Evolutionary conservation across 2,329 filamentous ascomycete species (phyloP), one percentile per base, ranked within the genome.

Genomic region (Botrytis aclada): DNA sequence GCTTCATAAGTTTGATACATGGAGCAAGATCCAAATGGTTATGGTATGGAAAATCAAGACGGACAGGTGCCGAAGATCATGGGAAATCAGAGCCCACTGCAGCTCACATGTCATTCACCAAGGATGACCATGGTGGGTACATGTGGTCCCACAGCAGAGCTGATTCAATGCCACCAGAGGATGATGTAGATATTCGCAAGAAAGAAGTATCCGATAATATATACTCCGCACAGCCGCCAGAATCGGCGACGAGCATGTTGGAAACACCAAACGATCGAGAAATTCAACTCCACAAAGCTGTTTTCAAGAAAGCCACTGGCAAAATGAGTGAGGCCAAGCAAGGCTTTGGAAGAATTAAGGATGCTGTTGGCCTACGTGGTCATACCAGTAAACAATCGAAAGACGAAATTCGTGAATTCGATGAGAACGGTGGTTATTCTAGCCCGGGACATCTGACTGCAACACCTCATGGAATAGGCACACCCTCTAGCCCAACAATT

Each of bases 11-110:
- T 74, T 85, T 97, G 39, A 89, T 92, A 0, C 91, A 90, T 74
- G 95, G 96, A 47, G 93, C 96, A 80, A 89, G 93, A 72, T 87
- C 93, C 25, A 97, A 97, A 81, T 98, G 95, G 94, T 86, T 99
- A 2, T 99, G 96, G 96, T 88, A 93, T 74, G 96, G 95, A 25
- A 98, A 97, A 81, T 88, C 93, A 54, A 89, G 91, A 74, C 94
- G 95, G 79, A 87, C 84, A 4, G 81, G 81, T 2, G 78, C 82
- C 3, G 82, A 84, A n/a, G 82, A 83, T 65, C 76, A 76, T 74
- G 85, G 86, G 7, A 84, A 83, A 65, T 82, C 84, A 4, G 80
- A 83, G 18, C 82, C 85, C 20, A 86, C 88, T 25, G 80, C 85
- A 72, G 79, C 80, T 34, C 83, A 83, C 61, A 82, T 86, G 20